These are phyloP conservation scores for Sclerotinia minor DNA, from an alignment of 2,329 filamentous ascomycete species.

Conservation along the genomic window DNA sequence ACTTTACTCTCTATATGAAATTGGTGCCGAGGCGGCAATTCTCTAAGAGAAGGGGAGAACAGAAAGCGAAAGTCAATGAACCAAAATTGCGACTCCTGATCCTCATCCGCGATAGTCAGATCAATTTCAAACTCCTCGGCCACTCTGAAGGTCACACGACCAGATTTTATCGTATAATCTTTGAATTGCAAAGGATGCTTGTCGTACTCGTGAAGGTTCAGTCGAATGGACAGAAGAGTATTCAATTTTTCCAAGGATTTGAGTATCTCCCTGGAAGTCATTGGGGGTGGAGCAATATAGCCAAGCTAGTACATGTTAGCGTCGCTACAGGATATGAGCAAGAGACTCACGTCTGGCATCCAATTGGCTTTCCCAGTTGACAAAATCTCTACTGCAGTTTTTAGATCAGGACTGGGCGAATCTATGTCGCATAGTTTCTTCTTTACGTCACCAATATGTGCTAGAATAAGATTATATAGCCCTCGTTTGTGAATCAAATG, in stretches of 20 bases:
- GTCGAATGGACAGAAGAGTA: conserved; percentile 74
- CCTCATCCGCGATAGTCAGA: conserved; percentile 84
- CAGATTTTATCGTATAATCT: conserved; percentile 75
- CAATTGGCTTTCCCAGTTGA: conserved; percentile 74
- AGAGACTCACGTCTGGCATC: conserved; percentile 69
- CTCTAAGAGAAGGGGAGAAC: conserved; percentile 68
- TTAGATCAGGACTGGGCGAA: conserved; percentile 85
- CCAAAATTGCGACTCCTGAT: conserved; percentile 80
- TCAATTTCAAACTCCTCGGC: conserved; percentile 88
- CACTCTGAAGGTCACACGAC: conserved; percentile 87
- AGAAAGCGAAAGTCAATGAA: conserved; percentile 89
- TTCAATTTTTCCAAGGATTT: conserved; percentile 79
- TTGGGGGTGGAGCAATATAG: conserved; percentile 71
- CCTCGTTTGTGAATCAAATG: conserved; percentile 67
- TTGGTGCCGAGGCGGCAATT: conserved; percentile 63
- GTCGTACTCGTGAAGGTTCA: conserved; percentile 83
- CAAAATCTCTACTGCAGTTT: conserved; percentile 82
- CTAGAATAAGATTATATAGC: conserved; percentile 60
- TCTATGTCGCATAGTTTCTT: conserved; percentile 69
- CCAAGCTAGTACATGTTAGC: conserved; percentile 55
- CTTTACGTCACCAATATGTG: conserved; percentile 70
- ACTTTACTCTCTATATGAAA: conserved; percentile 67
- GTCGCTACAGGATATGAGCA: not conserved
- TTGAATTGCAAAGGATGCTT: conserved; percentile 72
- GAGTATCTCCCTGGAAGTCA: conserved; percentile 71